Conservation (phyloP, 768 basidiomycete genomes). For the Leucocoprinus leucothites region DNA sequence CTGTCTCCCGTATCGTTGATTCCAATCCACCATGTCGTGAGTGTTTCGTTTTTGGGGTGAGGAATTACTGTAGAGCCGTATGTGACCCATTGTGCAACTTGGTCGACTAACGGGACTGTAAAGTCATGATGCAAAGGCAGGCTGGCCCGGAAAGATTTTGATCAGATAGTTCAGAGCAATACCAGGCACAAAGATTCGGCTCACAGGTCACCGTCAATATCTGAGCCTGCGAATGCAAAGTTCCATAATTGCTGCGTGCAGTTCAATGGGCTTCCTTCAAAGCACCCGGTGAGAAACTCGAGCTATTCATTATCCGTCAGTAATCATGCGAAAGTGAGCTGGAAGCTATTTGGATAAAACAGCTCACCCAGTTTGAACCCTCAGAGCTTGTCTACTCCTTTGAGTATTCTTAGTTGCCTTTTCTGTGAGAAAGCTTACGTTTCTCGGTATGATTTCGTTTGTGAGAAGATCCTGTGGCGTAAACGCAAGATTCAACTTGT, state of each 20-base stretch:
- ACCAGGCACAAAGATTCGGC: constrained; percentile 4
- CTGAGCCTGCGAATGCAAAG: constrained; percentile 53
- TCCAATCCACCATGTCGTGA: constrained; percentile 57
- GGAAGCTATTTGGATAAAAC: background rate
- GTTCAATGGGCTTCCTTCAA: constrained; percentile 36
- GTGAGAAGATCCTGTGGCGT: constrained; percentile 37
- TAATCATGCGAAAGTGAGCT: background rate
- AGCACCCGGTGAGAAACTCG: constrained; percentile 52
- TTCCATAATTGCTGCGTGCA: constrained; percentile 51
- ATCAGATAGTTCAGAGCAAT: background rate
- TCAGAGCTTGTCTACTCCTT: constrained; percentile 48
- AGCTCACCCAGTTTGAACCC: constrained; percentile 48
- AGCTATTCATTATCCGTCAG: constrained; percentile 28
- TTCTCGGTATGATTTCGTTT: constrained; percentile 42
- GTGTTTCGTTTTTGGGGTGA: constrained; percentile 37
- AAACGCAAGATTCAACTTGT: constrained; percentile 38
- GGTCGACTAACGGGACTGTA: constrained; percentile 43
- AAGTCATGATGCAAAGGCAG: constrained; percentile 47
- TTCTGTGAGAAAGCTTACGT: constrained; percentile 26
- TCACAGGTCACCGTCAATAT: constrained; percentile 39
- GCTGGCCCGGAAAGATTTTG: constrained; percentile 19
- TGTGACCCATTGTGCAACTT: constrained; percentile 46
- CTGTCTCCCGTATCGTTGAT: constrained; percentile 59
- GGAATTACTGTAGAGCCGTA: constrained; percentile 44
- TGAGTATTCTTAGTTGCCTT: background rate